phyloP scores from a whole-genome alignment of 2,329 filamentous ascomycete species.

The Cryphonectria naterciae region DNA sequence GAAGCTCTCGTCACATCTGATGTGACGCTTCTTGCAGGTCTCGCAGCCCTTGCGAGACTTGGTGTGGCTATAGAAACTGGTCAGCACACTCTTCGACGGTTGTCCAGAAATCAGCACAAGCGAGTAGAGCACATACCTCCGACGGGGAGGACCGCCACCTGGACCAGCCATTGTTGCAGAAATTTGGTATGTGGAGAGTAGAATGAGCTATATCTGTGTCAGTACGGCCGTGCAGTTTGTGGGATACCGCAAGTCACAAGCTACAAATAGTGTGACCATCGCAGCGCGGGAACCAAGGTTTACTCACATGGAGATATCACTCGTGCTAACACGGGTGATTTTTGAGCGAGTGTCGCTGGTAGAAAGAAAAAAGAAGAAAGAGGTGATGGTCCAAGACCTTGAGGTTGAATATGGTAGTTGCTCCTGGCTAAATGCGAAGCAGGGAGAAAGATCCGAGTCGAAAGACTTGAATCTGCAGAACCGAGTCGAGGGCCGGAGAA shows the following conservation, averaged over 20 bases:
- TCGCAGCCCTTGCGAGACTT: constrained; percentile 99
- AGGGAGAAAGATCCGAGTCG: constrained; percentile 3
- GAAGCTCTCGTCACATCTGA: constrained; percentile 96
- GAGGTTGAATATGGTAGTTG: not conserved
- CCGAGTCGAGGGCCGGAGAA: not conserved
- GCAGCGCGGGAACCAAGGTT: not conserved
- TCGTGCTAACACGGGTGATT: constrained; percentile 21
- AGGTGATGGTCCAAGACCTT: constrained; percentile 6
- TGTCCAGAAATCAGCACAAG: constrained; percentile 9
- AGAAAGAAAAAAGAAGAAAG: not conserved
- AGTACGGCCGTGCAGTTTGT: not conserved
- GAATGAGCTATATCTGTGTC: constrained; percentile 25
- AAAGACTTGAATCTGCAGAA: constrained; percentile 26
- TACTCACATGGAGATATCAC: constrained; percentile 25
- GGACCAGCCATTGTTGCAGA: constrained; percentile 79
- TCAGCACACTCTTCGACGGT: constrained; percentile 29
- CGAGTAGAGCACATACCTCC: constrained; percentile 53
- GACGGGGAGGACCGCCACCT: constrained; percentile 86
- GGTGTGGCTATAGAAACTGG: constrained; percentile 72
- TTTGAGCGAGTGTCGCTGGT: constrained; percentile 17
- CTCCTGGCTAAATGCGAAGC: not conserved
- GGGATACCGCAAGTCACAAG: not conserved
- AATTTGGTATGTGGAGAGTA: not conserved
- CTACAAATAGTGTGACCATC: not conserved
- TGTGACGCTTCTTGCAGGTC: constrained; percentile 96